Conservation (phyloP, 306 rosid species). For the Dryas alaskensis region DNA sequence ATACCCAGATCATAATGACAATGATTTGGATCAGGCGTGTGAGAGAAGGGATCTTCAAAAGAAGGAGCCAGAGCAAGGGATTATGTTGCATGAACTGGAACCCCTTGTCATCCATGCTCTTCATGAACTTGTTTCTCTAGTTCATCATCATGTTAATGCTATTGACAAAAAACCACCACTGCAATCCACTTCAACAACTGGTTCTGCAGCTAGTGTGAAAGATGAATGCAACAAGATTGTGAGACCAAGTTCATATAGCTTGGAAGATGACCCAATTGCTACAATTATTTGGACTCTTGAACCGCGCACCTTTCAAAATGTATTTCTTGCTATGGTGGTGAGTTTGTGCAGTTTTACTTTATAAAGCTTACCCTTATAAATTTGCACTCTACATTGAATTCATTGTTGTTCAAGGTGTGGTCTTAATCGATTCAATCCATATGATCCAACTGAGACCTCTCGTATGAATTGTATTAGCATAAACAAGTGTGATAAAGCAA, state of each 20-base stretch:
- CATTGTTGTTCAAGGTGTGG: neutral
- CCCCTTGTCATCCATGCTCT: slow-evolving; percentile 65
- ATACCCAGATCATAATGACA: slow-evolving; percentile 45
- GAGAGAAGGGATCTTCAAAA: slow-evolving; percentile 44
- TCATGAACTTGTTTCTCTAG: slow-evolving; percentile 76
- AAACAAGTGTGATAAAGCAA: neutral
- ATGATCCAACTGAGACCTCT: too few species aligned
- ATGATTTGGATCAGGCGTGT: slow-evolving; percentile 33
- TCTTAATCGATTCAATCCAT: neutral
- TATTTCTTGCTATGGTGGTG: slow-evolving; percentile 82
- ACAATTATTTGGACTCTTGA: slow-evolving; percentile 56
- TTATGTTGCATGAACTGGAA: slow-evolving; percentile 49
- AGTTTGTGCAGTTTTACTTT: slow-evolving; percentile 33
- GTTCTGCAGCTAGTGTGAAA: slow-evolving; percentile 35
- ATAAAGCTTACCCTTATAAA: slow-evolving; percentile 20
- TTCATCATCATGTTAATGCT: slow-evolving; percentile 53
- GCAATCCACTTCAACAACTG: slow-evolving; percentile 46
- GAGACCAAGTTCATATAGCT: slow-evolving; percentile 26
- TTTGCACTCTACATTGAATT: neutral
- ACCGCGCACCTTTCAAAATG: slow-evolving; percentile 56
- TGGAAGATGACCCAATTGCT: slow-evolving; percentile 73
- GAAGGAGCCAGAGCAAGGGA: slow-evolving; percentile 38
- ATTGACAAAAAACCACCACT: slow-evolving; percentile 37
- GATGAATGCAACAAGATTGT: slow-evolving; percentile 37
- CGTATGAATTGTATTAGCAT: neutral